Percentiles rank a stretch among this genome's conserved stretches.
These are phyloP conservation scores for Fusarium annulatum DNA, from an alignment of 2,329 filamentous ascomycete species.

Conservation along the genomic window DNA sequence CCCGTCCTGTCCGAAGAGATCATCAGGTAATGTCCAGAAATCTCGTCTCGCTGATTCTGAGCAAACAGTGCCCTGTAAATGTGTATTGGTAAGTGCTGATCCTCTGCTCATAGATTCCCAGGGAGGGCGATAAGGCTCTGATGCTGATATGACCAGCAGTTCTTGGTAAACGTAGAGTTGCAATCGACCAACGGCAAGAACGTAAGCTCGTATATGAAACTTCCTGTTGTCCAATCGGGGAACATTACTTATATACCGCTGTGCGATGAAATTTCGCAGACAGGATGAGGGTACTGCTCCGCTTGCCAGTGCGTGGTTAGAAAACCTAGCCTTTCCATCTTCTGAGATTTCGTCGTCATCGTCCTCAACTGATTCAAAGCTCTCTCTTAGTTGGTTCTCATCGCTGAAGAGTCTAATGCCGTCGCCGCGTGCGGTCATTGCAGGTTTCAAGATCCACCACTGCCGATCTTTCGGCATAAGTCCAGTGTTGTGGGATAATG, in stretches of 20 bases:
- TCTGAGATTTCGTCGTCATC: not conserved
- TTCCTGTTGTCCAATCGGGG: not conserved
- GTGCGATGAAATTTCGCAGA: not conserved
- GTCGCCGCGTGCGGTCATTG: not conserved
- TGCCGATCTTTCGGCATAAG: not conserved
- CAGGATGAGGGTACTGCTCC: not conserved
- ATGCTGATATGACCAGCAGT: not conserved
- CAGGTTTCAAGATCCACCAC: not conserved
- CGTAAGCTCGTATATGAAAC: not conserved
- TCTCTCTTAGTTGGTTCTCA: not conserved
- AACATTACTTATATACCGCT: not conserved
- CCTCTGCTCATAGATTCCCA: not conserved
- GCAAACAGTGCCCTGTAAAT: not conserved
- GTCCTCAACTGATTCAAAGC: not conserved
- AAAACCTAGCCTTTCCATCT: not conserved
- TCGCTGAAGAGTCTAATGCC: not conserved
- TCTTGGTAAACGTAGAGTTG: not conserved
- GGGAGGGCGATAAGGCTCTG: not conserved
- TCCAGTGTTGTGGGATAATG: not conserved
- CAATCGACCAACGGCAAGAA: not conserved
- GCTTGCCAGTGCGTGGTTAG: not conserved
- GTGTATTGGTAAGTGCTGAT: not conserved
- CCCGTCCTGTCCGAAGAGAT: not conserved
- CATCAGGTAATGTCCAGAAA: not conserved
- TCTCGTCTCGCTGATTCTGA: not conserved